Evolutionary conservation across 164 flowering plant species (phyloP).

Genomic region (Piper longum): DNA sequence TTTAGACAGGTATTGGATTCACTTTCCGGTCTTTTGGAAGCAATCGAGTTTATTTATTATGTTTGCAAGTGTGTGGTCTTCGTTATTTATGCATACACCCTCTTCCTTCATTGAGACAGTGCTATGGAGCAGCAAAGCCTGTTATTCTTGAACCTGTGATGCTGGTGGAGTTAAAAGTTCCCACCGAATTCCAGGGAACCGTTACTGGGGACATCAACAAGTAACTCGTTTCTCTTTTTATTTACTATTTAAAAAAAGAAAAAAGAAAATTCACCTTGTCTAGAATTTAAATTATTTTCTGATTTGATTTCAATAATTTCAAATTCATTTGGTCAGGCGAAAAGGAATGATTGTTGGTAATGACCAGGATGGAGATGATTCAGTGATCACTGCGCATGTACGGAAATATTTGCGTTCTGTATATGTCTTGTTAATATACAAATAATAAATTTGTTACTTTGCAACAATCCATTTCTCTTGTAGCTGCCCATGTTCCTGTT

Average conservation of each 20-base stretch:
- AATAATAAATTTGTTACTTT: too few relatives aligned
- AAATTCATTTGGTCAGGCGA: constrained; percentile 41
- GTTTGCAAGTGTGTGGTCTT: not conserved
- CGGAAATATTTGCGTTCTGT: constrained; percentile 6
- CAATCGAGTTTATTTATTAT: not conserved
- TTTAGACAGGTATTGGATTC: constrained; percentile 68
- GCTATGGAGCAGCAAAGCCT: constrained; percentile 77
- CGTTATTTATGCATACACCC: too few relatives aligned
- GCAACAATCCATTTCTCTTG: too few relatives aligned
- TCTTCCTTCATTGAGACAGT: constrained; percentile 34
- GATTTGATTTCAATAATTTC: not conserved
- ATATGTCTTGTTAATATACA: too few relatives aligned
- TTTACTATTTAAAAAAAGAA: not conserved
- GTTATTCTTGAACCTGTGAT: constrained; percentile 91
- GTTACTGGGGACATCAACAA: constrained; percentile 95
- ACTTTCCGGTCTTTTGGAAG: not conserved
- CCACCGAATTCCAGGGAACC: constrained; percentile 93
- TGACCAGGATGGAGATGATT: constrained; percentile 97
- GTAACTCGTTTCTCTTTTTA: constrained; percentile 29
- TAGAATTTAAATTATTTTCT: not conserved
- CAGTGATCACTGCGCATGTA: constrained; percentile 72
- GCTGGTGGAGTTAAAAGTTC: constrained; percentile 89
- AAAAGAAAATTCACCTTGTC: too few relatives aligned
- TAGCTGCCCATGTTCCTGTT: not conserved
- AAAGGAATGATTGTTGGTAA: constrained; percentile 93